Evolutionary conservation across 805 yeast genomes (phyloP).

Genomic region (Kazachstania taianensis): DNA sequence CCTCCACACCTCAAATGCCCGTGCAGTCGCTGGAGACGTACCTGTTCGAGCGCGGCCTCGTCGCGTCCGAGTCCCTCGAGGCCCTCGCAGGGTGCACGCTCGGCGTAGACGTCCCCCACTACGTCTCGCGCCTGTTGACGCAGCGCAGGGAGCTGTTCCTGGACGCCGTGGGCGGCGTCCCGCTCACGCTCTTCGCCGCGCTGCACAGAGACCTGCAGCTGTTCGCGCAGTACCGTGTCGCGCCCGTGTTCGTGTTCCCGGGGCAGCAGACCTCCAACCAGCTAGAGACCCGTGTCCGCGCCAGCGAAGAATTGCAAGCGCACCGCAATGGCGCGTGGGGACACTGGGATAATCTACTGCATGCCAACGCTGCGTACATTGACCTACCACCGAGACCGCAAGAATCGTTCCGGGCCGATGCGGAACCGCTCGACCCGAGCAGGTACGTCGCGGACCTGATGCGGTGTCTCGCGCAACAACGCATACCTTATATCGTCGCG

Average conservation of each 20-base stretch:
- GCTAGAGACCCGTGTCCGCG: conserved; percentile 23
- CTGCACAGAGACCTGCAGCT: conserved; percentile 53
- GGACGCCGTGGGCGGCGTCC: conserved; percentile 77
- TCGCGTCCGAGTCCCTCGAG: conserved; percentile 52
- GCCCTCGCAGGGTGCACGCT: conserved; percentile 54
- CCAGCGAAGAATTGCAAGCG: conserved; percentile 29
- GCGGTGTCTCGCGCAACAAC: conserved; percentile 42
- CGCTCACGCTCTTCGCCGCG: conserved; percentile 45
- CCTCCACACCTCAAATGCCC: no score
- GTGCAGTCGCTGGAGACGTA: conserved; percentile 56
- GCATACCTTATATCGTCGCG: conserved; percentile 60
- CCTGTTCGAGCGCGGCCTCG: conserved; percentile 57
- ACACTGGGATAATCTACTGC: conserved; percentile 28
- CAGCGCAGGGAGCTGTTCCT: conserved; percentile 56
- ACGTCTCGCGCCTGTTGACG: conserved; percentile 50
- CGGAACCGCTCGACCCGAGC: conserved; percentile 37
- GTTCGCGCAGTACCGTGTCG: conserved; percentile 51
- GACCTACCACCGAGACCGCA: conserved; percentile 29
- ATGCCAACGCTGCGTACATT: conserved; percentile 25
- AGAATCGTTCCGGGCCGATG: conserved; percentile 45
- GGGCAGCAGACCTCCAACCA: conserved; percentile 43
- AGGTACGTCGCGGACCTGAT: conserved; percentile 48
- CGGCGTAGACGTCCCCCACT: conserved; percentile 81
- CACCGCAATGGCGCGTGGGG: conserved; percentile 43
- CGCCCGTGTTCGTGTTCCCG: conserved; percentile 71